Evolutionary conservation across 345 rosid species (phyloP).

Genomic region (Lumnitzera racemosa): DNA sequence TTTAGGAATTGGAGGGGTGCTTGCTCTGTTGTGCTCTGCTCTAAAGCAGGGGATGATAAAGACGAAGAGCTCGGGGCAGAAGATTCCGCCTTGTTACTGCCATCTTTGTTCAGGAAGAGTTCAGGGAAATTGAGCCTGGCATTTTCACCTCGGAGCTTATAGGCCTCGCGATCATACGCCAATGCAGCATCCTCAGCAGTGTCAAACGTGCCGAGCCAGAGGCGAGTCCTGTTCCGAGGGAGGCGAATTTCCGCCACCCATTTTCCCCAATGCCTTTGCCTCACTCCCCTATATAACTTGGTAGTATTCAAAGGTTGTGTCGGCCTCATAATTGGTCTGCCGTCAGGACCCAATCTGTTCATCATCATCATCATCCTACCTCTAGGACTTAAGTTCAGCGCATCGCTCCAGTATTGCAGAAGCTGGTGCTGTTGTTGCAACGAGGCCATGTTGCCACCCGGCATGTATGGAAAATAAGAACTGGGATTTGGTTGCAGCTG

Average conservation of each 20-base stretch:
- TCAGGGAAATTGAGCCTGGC: constrained; percentile 89
- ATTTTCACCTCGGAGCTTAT: constrained; percentile 73
- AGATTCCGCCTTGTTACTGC: constrained; percentile 10
- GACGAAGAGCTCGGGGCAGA: constrained; percentile 22
- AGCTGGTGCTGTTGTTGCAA: constrained; percentile 47
- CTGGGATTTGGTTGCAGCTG: constrained; percentile 10
- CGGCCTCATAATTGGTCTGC: constrained; percentile 42
- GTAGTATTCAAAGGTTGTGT: constrained; percentile 69
- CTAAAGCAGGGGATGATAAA: constrained; percentile 6
- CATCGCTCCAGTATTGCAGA: constrained; percentile 54
- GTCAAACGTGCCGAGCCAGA: constrained; percentile 95
- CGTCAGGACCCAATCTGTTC: constrained; percentile 57
- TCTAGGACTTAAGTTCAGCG: constrained; percentile 65
- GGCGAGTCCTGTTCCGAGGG: constrained; percentile 85
- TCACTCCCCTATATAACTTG: constrained; percentile 83
- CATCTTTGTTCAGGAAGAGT: constrained; percentile 54
- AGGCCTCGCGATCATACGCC: constrained; percentile 92
- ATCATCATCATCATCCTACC: constrained; percentile 81
- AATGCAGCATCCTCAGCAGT: constrained; percentile 88
- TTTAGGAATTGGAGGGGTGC: constrained; percentile 14
- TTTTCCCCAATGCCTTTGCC: constrained; percentile 97
- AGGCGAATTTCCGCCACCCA: constrained; percentile 98
- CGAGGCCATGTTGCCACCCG: constrained; percentile 20
- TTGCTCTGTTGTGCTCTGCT: neutral
- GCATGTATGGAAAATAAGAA: constrained; percentile 23